Base-by-base conservation (phyloP, 2,329 filamentous ascomycete genomes). In the Colletotrichum higginsianum region DNA sequence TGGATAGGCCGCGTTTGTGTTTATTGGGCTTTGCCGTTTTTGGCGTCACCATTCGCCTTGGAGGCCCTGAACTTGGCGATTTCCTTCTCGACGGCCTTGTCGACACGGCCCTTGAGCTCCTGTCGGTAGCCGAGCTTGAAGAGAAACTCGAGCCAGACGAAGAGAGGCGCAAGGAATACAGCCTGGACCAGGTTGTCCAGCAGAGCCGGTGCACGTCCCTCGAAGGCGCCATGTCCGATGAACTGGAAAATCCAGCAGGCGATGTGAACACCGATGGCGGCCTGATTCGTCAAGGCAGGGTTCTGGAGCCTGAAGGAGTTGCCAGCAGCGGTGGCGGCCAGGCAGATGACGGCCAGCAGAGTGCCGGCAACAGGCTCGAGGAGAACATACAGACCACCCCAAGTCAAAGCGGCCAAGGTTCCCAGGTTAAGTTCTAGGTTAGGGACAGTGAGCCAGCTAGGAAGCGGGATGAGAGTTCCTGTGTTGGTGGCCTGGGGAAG, bases 71-170 rank as follows among this genome's bases (percentile, higher is more conserved):
- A 92, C 82, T 94, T 96, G 76, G 89, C 87, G 75, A 98, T 88
- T 80, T 98, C 94, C 76, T 89, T 86, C 79, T 91, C 83, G 4
- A 98, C 94, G 47, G 89, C 90, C 80, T 91, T 91, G 73, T 96
- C 90, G 55, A 98, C 90, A 61, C 96, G 90, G 72, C 89, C 88
- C 84, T 96, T 94, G 76, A 99, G 86, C 81, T 97, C 95, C 1
- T 92, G 93, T 71, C 96, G 90, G 83, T 98, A 99, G 60, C 96
- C 96, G 61, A 97, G 89, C 78, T 88, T 91, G 86, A 99, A 99
- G 35, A 99, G 87, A 30, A 97, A 84, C 84, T 98, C 95, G 77
- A 99, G 92, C 94, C 96, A 99, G 70, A 98, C 96, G 77, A 98
- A 99, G 78, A 99, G 92, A 11, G 96, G 96, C 0, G 96, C 96